Base-by-base conservation (phyloP, 2,329 filamentous ascomycete species). In the Hypocreales sp. region DNA sequence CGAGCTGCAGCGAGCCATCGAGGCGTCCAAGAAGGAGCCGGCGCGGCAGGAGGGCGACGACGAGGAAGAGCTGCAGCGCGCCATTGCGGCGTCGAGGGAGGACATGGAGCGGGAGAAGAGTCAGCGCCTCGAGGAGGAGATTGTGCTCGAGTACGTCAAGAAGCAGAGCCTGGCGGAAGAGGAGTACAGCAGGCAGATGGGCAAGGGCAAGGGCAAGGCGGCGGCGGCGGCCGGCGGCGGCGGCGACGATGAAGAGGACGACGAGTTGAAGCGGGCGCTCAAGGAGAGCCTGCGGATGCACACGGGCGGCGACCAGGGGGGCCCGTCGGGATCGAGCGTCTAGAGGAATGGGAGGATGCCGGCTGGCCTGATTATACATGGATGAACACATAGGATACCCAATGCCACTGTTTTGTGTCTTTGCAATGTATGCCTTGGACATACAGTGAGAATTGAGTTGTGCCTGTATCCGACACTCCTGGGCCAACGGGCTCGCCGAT, bases 121-220 rank as follows among this genome's bases (percentile, higher is more conserved):
- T 20, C 47, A 55, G 29, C 60, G 51, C 41, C 67, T 61, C 0
- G 79, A 84, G 42, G 78, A 86, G 44, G 69, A 82, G 30, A 71
- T 79, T 31, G 68, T 84, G 7, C 48, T 86, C 45, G 77, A 83
- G 40, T 83, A 81, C 47, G 64, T 83, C 22, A 79, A 77, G 60
- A 78, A 73, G 55, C 77, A 84, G 55, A 83, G 77, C 46, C 45
- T 82, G 22, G 61, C 67, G 1, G 80, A 87, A 50, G 73, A 74
- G 37, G 61, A 73, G 44, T 60, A 48, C 26, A 50, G 56, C 8
- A 38, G 46, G 27, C 39, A 45, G 19, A 36, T 40, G 27, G 32
- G 41, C 8, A 53, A 55, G 37, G 53, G 47, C 0, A 53, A 48
- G 35, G 51, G 44, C 2, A 48, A 41, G 12, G 45, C 29, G 5